phyloP scores from a whole-genome alignment of 768 basidiomycete genomes.

The Xerocomellus amylosporus region DNA sequence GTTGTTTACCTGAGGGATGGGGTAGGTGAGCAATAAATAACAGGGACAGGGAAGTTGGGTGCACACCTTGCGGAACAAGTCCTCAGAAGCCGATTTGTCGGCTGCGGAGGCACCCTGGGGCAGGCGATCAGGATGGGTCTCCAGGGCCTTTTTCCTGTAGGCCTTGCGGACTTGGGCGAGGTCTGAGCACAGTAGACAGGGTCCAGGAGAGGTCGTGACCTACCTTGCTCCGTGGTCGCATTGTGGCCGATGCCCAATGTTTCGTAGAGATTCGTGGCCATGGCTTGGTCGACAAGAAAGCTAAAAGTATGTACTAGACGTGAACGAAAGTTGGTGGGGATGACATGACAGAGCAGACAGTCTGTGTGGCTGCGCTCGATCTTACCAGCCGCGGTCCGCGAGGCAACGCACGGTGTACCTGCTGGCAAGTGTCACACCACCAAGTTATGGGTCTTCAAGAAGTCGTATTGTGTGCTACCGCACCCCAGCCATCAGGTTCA shows the following conservation, averaged over 20 bases:
- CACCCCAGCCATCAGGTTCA: slow-evolving; percentile 40
- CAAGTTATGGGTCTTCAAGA: slow-evolving; percentile 59
- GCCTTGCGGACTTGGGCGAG: slow-evolving; percentile 61
- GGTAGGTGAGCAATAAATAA: not conserved
- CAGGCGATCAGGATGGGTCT: slow-evolving; percentile 75
- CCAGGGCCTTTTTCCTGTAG: slow-evolving; percentile 68
- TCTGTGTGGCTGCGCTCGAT: slow-evolving; percentile 17
- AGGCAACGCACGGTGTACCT: not conserved
- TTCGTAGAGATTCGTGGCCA: slow-evolving; percentile 65
- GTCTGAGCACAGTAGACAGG: slow-evolving; percentile 3
- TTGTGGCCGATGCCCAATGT: slow-evolving; percentile 50
- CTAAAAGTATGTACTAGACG: not conserved
- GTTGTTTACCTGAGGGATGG: slow-evolving; percentile 55
- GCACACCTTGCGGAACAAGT: slow-evolving; percentile 46
- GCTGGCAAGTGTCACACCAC: not conserved
- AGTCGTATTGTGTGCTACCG: slow-evolving; percentile 60
- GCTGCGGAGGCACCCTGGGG: slow-evolving; percentile 51
- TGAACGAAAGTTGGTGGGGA: not conserved
- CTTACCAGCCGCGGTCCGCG: not conserved
- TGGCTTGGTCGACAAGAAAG: slow-evolving; percentile 22
- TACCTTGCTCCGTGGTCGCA: slow-evolving; percentile 65
- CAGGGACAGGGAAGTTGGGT: not conserved
- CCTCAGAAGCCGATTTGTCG: slow-evolving; percentile 61
- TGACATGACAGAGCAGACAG: not conserved
- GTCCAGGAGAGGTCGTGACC: slow-evolving; percentile 22